phyloP scores from a whole-genome alignment of 73 alveolate genomes.

The Paramecium caudatum region DNA sequence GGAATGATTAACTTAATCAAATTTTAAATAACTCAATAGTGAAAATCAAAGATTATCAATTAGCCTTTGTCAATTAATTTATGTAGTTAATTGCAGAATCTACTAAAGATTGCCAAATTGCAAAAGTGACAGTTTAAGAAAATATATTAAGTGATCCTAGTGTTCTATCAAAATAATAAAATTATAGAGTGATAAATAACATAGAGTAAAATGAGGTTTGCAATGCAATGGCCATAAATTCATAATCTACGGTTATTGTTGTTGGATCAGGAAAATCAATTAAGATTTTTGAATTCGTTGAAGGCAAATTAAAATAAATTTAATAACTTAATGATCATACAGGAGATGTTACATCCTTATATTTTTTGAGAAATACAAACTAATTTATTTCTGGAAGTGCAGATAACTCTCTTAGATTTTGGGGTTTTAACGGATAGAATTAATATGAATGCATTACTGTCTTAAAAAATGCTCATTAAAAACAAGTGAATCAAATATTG shows the following conservation, averaged over 20 bases:
- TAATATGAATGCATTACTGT: not conserved
- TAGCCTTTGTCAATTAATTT: no score
- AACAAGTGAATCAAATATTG: not conserved
- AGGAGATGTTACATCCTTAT: not conserved
- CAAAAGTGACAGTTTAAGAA: no score
- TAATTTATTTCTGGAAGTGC: slow-evolving; percentile 16
- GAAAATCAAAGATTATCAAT: no score
- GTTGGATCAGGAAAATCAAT: not conserved
- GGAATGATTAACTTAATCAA: no score
- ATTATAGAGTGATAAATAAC: no score
- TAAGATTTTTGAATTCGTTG: not conserved
- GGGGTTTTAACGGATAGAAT: not conserved
- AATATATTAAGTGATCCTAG: no score
- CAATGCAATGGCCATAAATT: not conserved
- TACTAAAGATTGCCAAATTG: no score
- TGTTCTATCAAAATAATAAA: no score
- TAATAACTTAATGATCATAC: not conserved
- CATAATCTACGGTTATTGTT: not conserved
- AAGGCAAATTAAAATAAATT: not conserved
- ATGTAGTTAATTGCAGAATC: no score
- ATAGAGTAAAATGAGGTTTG: not conserved
- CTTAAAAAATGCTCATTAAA: not conserved
- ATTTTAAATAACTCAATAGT: no score
- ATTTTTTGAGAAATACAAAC: not conserved
- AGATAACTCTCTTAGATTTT: not conserved